Evolutionary conservation across 345 rosid genomes (phyloP).

Genomic region (Pistacia atlantica): DNA sequence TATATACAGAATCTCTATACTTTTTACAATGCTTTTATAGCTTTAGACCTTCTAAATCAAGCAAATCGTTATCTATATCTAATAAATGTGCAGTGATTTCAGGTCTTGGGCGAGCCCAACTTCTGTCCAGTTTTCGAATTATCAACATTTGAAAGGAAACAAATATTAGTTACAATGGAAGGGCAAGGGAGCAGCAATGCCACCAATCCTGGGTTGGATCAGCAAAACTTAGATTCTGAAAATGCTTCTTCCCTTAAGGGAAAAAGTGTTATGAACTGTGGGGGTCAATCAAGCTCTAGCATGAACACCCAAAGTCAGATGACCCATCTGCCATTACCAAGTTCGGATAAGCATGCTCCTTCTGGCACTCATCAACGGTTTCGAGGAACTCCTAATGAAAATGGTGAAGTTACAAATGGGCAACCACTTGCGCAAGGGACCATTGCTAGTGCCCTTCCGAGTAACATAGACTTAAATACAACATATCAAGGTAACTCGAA

Average conservation of each 20-base stretch:
- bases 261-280: not conserved
- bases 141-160: not conserved
- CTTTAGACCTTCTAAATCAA: no score
- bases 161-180: slow-evolving; percentile 2
- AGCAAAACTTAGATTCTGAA: not conserved
- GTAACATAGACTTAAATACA: not conserved
- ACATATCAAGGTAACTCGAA: not conserved
- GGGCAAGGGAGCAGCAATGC: slow-evolving; percentile 11
- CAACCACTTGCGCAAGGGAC: not conserved
- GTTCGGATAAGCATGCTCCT: not conserved
- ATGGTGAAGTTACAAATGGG: not conserved
- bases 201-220: not conserved
- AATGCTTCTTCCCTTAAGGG: not conserved
- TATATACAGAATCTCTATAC: no score
- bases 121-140: not conserved
- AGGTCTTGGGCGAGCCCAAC: not conserved
- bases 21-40: no score
- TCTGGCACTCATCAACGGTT: not conserved
- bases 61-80: no score
- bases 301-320: not conserved
- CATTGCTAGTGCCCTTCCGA: not conserved
- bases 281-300: not conserved
- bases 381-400: not conserved
- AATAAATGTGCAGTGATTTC: not conserved
- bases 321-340: not conserved